phyloP scores from a whole-genome alignment of 805 yeast genomes.

The Zygoascus flipseniorum region DNA sequence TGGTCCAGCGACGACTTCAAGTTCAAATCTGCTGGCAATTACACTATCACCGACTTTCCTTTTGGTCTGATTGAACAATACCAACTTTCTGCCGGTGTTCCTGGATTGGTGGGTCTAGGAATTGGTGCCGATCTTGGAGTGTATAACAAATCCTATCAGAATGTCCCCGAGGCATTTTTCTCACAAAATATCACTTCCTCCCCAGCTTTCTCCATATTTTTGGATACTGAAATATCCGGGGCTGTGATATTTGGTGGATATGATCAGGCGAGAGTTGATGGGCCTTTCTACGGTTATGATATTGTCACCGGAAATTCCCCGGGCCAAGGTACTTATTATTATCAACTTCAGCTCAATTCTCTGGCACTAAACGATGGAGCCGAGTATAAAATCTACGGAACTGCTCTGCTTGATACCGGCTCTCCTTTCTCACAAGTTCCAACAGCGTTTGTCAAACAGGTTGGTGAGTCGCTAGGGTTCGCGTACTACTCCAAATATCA shows the following conservation, averaged over 20 bases:
- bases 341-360: conserved; percentile 17
- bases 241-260: conserved; percentile 27
- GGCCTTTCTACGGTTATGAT: conserved; percentile 23
- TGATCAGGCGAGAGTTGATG: conserved; percentile 18
- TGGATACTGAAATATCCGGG: conserved; percentile 35
- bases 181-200: conserved; percentile 48
- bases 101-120: conserved; percentile 43
- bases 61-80: conserved; percentile 24
- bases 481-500: conserved; percentile 19
- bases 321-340: conserved; percentile 9
- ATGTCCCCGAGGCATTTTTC: conserved; percentile 56
- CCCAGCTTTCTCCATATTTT: conserved; percentile 54
- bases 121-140: conserved; percentile 40
- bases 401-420: conserved; percentile 26
- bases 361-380: conserved; percentile 15
- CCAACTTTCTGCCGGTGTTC: conserved; percentile 43
- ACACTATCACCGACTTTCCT: conserved; percentile 16
- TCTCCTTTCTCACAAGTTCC: conserved; percentile 26
- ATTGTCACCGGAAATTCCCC: conserved; percentile 7
- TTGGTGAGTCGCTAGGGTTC: conserved; percentile 21
- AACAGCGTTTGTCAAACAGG: conserved; percentile 21
- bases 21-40: conserved; percentile 10
- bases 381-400: conserved; percentile 13
- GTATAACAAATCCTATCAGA: conserved; percentile 37
- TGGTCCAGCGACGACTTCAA: conserved; percentile 25